phyloP scores from a whole-genome alignment of 163 green algal genomes.

The Volvox carteri region DNA sequence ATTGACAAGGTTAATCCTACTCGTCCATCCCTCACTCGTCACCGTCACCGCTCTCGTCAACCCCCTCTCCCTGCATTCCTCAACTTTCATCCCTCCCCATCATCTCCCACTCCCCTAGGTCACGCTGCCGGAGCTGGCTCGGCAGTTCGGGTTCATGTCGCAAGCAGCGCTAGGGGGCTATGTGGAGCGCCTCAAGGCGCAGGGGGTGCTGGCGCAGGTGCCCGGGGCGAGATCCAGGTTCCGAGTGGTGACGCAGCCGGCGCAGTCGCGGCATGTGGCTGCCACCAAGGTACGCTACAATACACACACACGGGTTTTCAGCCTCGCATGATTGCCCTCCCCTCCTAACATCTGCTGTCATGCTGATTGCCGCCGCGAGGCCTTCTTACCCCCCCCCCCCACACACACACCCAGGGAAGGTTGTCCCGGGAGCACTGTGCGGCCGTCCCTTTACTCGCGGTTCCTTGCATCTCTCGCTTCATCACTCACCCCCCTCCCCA shows the following conservation, averaged over 20 bases:
- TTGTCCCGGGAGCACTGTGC: too few relatives aligned
- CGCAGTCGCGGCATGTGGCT: neutral
- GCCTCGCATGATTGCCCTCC: neutral
- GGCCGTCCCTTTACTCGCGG: too few relatives aligned
- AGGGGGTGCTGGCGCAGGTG: conserved; percentile 37
- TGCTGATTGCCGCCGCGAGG: neutral
- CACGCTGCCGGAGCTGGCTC: conserved; percentile 2
- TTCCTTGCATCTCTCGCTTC: too few relatives aligned
- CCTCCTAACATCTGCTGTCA: neutral
- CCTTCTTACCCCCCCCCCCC: neutral
- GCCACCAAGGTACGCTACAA: neutral
- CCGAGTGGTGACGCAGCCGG: neutral
- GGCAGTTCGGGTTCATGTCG: conserved; percentile 21
- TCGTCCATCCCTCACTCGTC: too few relatives aligned
- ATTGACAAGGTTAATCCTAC: neutral
- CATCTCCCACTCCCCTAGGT: neutral
- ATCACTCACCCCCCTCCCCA: too few relatives aligned
- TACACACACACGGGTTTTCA: too few relatives aligned
- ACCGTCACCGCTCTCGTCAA: neutral
- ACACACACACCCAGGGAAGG: too few relatives aligned
- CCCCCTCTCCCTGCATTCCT: neutral
- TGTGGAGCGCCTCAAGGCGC: neutral
- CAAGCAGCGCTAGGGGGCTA: conserved; percentile 42
- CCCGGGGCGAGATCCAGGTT: neutral
- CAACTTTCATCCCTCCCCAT: neutral